Evolutionary conservation across 1,139 yeast species (phyloP).

Genomic region (Sugiyamaella neomexicana): DNA sequence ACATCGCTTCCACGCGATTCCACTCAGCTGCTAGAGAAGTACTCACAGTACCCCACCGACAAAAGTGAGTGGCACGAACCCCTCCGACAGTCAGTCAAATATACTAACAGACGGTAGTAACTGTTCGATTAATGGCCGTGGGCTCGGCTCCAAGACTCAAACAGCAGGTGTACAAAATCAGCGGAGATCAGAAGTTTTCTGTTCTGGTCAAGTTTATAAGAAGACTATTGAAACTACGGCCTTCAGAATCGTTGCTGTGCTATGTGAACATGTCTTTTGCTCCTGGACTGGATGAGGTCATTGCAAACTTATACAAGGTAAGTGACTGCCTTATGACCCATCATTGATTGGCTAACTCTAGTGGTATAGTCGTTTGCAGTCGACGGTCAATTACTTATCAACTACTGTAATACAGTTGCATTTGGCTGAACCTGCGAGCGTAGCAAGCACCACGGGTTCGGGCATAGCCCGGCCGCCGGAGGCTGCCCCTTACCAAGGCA

Average conservation of each 20-base stretch:
- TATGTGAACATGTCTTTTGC: constrained; percentile 44
- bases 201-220: constrained; percentile 42
- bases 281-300: constrained; percentile 43
- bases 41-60: constrained; percentile 29
- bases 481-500: neutral
- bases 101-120: constrained; percentile 21
- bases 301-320: constrained; percentile 37
- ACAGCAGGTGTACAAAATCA: constrained; percentile 40
- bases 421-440: constrained; percentile 36
- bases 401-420: constrained; percentile 44
- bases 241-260: constrained; percentile 40
- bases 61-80: no score
- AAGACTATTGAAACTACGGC: constrained; percentile 37
- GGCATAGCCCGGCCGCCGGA: neutral
- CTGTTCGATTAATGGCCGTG: constrained; percentile 40
- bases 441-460: neutral
- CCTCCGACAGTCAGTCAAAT: no score
- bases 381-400: constrained; percentile 40
- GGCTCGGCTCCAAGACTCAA: constrained; percentile 44
- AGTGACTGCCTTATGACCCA: no score
- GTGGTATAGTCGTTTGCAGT: constrained; percentile 36
- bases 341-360: no score
- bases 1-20: constrained; percentile 37
- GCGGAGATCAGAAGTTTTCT: constrained; percentile 40
- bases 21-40: constrained; percentile 32